Percentiles rank a stretch among this genome's conserved stretches.
phyloP scores from a whole-genome alignment of 305 asterid genomes.

The Rubia peregrina region DNA sequence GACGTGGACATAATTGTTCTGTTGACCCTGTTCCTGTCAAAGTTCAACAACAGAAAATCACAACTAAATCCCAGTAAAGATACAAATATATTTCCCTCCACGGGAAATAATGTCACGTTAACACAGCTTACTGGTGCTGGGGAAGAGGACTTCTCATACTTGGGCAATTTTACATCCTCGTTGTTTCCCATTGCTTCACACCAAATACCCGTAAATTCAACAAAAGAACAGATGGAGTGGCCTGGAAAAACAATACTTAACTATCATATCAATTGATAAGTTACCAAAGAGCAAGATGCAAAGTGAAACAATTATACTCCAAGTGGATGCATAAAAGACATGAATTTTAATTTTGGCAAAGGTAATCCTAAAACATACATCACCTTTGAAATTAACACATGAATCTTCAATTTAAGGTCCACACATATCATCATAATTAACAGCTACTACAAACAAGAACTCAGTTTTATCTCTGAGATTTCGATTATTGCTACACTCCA shows the following conservation, averaged over 20 bases:
- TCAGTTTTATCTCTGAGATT: not conserved
- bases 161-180: too few species aligned
- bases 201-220: not conserved
- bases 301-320: not conserved
- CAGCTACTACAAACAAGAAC: not conserved
- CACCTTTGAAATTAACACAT: not conserved
- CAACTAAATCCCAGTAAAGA: slow-evolving; percentile 10
- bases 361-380: not conserved
- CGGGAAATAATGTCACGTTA: not conserved
- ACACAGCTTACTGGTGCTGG: too few species aligned
- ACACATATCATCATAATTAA: not conserved
- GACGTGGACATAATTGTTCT: slow-evolving; percentile 38
- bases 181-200: too few species aligned
- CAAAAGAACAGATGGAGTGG: not conserved
- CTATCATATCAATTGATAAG: not conserved
- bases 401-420: not conserved
- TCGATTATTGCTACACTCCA: not conserved
- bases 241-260: not conserved
- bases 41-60: slow-evolving; percentile 14
- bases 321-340: not conserved
- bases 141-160: too few species aligned
- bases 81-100: not conserved
- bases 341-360: too few species aligned
- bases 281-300: not conserved
- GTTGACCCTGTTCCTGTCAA: slow-evolving; percentile 55